Percentiles rank a stretch among this genome's conserved stretches.
These are phyloP conservation scores for Rhododendron ovatum DNA, from an alignment of 148 eudicot species.

Conservation along the genomic window DNA sequence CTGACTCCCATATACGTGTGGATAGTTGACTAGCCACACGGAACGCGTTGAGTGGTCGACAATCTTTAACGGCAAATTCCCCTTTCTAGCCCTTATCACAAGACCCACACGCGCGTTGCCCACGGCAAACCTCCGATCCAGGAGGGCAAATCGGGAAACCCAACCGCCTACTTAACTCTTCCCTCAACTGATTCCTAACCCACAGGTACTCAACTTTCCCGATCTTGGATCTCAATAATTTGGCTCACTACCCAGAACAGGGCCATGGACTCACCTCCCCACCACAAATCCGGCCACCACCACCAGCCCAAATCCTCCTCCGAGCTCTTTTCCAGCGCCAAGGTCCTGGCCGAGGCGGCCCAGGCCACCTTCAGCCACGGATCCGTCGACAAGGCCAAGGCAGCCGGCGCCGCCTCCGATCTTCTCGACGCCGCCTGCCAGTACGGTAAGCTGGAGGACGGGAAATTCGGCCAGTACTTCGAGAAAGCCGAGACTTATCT, in stretches of 20 bases:
- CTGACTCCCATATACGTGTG: too few relatives aligned
- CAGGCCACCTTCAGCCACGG: constrained; percentile 17
- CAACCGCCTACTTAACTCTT: neutral
- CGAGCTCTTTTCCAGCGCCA: constrained; percentile 46
- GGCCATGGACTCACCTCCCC: neutral
- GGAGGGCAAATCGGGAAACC: too few relatives aligned
- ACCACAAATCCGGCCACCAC: neutral
- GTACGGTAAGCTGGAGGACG: constrained; percentile 41
- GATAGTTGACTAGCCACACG: too few relatives aligned
- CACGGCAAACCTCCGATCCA: too few relatives aligned
- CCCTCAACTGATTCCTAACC: too few relatives aligned
- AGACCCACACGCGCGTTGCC: too few relatives aligned
- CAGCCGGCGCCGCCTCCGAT: constrained; percentile 49
- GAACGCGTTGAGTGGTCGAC: too few relatives aligned
- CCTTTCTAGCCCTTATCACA: too few relatives aligned
- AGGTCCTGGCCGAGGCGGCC: constrained; percentile 48
- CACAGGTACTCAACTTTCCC: neutral
- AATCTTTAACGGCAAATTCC: too few relatives aligned
- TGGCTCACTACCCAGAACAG: neutral
- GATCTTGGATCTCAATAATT: neutral
- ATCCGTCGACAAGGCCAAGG: constrained; percentile 38
- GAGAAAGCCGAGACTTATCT: constrained; percentile 53
- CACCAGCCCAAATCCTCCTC: constrained; percentile 18
- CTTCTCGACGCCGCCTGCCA: constrained; percentile 37
- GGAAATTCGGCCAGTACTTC: constrained; percentile 33